These are phyloP conservation scores for Fraxinus velutina DNA, from an alignment of 305 asterid species.

Conservation along the genomic window DNA sequence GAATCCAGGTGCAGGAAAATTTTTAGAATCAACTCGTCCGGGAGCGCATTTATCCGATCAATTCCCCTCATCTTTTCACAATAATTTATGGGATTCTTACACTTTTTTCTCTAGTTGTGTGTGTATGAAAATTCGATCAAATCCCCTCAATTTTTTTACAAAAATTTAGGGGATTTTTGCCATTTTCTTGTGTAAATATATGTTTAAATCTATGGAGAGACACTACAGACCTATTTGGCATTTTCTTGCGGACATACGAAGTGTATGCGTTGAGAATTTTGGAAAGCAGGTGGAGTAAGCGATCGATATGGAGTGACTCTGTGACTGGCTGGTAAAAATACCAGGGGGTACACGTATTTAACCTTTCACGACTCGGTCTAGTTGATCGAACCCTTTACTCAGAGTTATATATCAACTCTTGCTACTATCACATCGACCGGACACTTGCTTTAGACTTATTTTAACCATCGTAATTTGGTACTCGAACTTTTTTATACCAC, in stretches of 20 bases:
- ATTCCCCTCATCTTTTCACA: conserved; percentile 39
- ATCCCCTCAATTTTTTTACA: background rate
- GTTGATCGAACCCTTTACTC: background rate
- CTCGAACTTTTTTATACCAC: background rate
- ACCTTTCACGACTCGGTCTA: background rate
- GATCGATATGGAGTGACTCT: background rate
- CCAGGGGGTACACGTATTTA: background rate
- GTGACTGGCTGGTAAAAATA: background rate
- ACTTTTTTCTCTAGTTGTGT: background rate
- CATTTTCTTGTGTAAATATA: background rate
- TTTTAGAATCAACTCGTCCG: conserved; percentile 72
- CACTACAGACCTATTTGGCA: background rate
- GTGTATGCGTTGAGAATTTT: background rate
- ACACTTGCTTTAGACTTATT: background rate
- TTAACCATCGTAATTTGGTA: background rate
- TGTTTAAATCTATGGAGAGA: background rate
- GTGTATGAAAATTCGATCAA: background rate
- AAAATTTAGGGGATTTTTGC: background rate
- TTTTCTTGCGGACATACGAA: background rate
- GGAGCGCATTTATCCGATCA: conserved; percentile 59
- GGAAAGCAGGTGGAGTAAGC: background rate
- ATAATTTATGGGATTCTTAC: background rate
- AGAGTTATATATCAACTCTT: background rate
- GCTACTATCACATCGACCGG: background rate
- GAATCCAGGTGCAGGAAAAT: conserved; percentile 52